Conservation (phyloP, 2,329 filamentous ascomycete species). For the Aschersonia sp. region DNA sequence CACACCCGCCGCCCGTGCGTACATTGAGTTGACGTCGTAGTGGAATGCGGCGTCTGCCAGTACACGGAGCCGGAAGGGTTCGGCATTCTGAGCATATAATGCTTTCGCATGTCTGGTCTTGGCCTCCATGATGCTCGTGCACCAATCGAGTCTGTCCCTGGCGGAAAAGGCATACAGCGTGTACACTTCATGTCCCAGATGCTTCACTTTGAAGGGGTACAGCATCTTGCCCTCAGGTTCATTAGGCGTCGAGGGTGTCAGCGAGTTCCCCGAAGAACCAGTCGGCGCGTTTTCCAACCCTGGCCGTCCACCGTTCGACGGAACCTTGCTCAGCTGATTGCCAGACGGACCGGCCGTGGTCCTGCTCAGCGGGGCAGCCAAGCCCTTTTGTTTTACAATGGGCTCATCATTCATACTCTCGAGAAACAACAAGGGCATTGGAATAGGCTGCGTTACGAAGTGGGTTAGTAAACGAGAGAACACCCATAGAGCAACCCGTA, state of each 20-base stretch:
- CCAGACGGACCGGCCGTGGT: conserved; percentile 47
- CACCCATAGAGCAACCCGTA: too few relatives aligned
- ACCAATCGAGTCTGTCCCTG: conserved; percentile 74
- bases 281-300: conserved; percentile 56
- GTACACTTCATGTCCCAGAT: conserved; percentile 86
- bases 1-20: conserved; percentile 49
- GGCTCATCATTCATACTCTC: conserved; percentile 89
- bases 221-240: conserved; percentile 71
- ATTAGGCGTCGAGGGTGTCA: conserved; percentile 32
- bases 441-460: conserved; percentile 49
- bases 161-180: conserved; percentile 73
- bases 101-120: conserved; percentile 88
- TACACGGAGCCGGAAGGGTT: conserved; percentile 84
- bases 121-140: conserved; percentile 80
- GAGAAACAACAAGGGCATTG: conserved; percentile 86
- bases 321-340: conserved; percentile 41
- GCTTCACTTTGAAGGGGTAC: conserved; percentile 91
- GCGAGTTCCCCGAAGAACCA: conserved; percentile 46
- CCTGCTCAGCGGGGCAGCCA: conserved; percentile 45
- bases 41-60: conserved; percentile 87
- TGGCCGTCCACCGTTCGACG: conserved; percentile 37
- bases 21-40: conserved; percentile 49
- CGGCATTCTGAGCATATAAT: conserved; percentile 80
- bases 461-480: too few relatives aligned
- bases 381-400: conserved; percentile 68